These are phyloP conservation scores for Gossypium ekmanianum DNA, from an alignment of 345 rosid genomes.

Conservation along the genomic window DNA sequence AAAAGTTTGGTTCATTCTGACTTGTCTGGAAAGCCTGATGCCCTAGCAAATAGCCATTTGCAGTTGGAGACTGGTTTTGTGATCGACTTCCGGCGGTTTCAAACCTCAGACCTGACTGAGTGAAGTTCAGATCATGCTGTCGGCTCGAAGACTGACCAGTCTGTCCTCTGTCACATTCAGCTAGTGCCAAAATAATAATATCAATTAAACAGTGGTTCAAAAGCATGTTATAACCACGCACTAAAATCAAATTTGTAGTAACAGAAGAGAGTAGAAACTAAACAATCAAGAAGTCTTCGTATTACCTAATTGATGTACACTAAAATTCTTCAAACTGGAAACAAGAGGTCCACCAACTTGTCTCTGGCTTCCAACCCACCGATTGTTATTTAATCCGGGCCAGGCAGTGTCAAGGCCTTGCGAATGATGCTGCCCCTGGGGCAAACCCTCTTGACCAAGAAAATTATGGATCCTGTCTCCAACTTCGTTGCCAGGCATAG, in stretches of 20 bases:
- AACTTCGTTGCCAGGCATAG: slow-evolving; percentile 96
- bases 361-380: slow-evolving; percentile 58
- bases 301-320: slow-evolving; percentile 64
- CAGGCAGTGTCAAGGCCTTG: slow-evolving; percentile 62
- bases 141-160: slow-evolving; percentile 46
- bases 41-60: slow-evolving; percentile 68
- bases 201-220: slow-evolving; percentile 10
- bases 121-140: slow-evolving; percentile 51
- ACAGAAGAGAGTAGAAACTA: slow-evolving; percentile 4
- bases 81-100: slow-evolving; percentile 51
- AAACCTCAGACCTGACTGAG: slow-evolving; percentile 47
- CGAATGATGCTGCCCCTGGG: slow-evolving; percentile 64
- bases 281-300: slow-evolving; percentile 13
- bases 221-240: not conserved
- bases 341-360: slow-evolving; percentile 51
- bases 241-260: not conserved
- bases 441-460: slow-evolving; percentile 68
- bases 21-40: slow-evolving; percentile 42
- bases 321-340: slow-evolving; percentile 54
- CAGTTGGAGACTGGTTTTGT: slow-evolving; percentile 48
- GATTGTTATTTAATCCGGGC: slow-evolving; percentile 51
- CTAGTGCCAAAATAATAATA: slow-evolving; percentile 33
- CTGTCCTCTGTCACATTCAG: slow-evolving; percentile 58
- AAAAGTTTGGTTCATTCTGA: slow-evolving; percentile 55
- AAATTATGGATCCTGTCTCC: slow-evolving; percentile 93